phyloP scores from a whole-genome alignment of 108 stramenopile genomes.

The Chaetoceros tenuissimus region DNA sequence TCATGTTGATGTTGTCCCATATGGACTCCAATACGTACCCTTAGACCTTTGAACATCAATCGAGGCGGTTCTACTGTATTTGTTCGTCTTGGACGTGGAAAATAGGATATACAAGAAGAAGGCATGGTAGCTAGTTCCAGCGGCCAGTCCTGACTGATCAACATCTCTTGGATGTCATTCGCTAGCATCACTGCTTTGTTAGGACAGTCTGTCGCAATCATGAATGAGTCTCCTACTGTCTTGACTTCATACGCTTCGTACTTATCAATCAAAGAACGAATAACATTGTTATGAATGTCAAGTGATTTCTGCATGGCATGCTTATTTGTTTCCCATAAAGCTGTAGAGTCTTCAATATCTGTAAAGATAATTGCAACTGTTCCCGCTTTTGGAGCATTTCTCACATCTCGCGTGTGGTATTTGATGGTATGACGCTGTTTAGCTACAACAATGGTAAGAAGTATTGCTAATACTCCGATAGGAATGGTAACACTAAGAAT shows the following conservation, averaged over 20 bases:
- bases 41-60: constrained; percentile 9
- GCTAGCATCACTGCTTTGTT: constrained; percentile 13
- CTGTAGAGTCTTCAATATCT: constrained; percentile 10
- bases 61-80: neutral
- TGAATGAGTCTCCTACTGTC: constrained; percentile 18
- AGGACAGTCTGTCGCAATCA: constrained; percentile 11
- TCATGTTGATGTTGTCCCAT: neutral
- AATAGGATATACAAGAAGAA: constrained; percentile 6
- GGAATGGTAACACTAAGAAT: neutral
- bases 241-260: constrained; percentile 18
- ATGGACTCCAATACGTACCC: constrained; percentile 17
- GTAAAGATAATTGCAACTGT: constrained; percentile 12
- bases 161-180: constrained; percentile 12
- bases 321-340: constrained; percentile 14
- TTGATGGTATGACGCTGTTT: constrained; percentile 10
- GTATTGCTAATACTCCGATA: neutral
- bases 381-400: constrained; percentile 11
- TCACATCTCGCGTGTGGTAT: constrained; percentile 1
- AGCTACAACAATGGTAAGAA: constrained; percentile 1
- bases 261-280: constrained; percentile 7
- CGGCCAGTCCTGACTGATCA: constrained; percentile 13
- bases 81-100: neutral
- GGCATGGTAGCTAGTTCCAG: constrained; percentile 15
- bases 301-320: constrained; percentile 13
- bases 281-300: constrained; percentile 16